Evolutionary conservation across 2,329 filamentous ascomycete species (phyloP).

Genomic region (Aspergillus floridensis): DNA sequence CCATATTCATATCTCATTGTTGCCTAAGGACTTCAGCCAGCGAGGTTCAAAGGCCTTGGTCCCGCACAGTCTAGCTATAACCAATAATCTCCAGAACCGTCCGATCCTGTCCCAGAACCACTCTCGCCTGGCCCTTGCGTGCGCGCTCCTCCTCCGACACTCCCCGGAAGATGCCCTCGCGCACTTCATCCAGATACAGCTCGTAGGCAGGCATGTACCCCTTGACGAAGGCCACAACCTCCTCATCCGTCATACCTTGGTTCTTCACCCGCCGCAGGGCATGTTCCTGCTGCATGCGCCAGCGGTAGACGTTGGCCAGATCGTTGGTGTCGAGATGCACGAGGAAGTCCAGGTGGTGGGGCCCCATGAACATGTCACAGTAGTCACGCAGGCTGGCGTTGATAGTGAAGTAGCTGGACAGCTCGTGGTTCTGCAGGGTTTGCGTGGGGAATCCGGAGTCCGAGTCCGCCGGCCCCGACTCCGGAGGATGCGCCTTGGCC

Average conservation of each 20-base stretch:
- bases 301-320: not conserved
- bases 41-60: not conserved
- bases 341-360: not conserved
- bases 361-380: constrained; percentile 1
- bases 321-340: constrained; percentile 1
- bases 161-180: not conserved
- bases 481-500: not conserved
- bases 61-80: not conserved
- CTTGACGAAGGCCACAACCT: not conserved
- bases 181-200: not conserved
- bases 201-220: constrained; percentile 4
- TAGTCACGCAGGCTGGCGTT: not conserved
- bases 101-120: not conserved
- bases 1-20: not conserved
- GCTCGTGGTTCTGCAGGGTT: not conserved
- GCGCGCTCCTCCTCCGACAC: not conserved
- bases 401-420: not conserved
- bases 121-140: not conserved
- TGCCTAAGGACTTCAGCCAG: not conserved
- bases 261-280: not conserved
- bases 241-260: not conserved
- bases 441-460: not conserved
- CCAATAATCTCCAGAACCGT: not conserved
- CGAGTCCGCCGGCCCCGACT: not conserved
- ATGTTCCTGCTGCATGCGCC: constrained; percentile 2